These are phyloP conservation scores for Anthracocystis panici-leucophaei DNA, from an alignment of 1,284 basidiomycete species.

Conservation along the genomic window DNA sequence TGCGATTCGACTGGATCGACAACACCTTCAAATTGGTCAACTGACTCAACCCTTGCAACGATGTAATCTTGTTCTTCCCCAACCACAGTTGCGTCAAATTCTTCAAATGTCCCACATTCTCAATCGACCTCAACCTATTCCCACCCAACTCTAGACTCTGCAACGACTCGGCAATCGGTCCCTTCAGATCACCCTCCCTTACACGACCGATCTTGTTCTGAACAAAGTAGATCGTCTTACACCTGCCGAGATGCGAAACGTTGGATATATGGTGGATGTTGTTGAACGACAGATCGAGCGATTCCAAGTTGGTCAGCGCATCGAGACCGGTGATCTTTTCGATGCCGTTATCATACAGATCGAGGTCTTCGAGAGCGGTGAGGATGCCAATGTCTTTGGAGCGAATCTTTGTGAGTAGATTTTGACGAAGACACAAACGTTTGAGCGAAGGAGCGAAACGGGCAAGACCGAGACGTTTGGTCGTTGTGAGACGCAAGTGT, in stretches of 20 bases:
- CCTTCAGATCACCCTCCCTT: constrained; percentile 73
- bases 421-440: constrained; percentile 89
- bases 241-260: constrained; percentile 73
- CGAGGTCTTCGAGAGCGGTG: constrained; percentile 83
- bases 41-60: constrained; percentile 42
- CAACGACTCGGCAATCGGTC: constrained; percentile 76
- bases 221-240: constrained; percentile 89
- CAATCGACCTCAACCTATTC: constrained; percentile 89
- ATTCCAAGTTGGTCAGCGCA: constrained; percentile 77
- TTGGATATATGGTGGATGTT: constrained; percentile 75
- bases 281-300: constrained; percentile 94
- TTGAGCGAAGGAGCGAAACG: constrained; percentile 80
- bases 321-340: constrained; percentile 61
- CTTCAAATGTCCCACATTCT: constrained; percentile 83
- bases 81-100: constrained; percentile 94
- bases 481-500: constrained; percentile 79
- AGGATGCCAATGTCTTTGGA: constrained; percentile 71
- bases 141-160: constrained; percentile 91
- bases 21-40: constrained; percentile 69
- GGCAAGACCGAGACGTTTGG: constrained; percentile 75
- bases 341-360: constrained; percentile 94
- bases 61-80: constrained; percentile 76
- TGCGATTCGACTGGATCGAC: constrained; percentile 89
- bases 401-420: constrained; percentile 81
- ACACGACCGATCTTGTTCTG: constrained; percentile 94